These are phyloP conservation scores for Fonsecaea nubica DNA, from an alignment of 2,329 filamentous ascomycete genomes.

Conservation along the genomic window DNA sequence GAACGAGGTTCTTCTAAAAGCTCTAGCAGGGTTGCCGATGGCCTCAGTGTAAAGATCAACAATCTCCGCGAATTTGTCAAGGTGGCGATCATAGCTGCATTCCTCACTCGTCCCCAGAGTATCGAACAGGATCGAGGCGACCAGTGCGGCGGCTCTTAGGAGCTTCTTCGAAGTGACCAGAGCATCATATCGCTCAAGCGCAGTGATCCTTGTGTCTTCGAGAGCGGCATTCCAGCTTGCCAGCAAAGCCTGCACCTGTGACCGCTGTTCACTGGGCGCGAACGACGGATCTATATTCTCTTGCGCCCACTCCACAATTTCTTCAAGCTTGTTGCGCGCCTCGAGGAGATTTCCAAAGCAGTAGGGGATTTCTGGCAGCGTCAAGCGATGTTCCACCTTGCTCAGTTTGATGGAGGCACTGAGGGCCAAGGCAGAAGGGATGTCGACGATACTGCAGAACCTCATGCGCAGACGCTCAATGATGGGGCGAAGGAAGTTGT, in stretches of 20 bases:
- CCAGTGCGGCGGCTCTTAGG: constrained; percentile 35
- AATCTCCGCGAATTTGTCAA: constrained; percentile 41
- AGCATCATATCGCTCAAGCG: constrained; percentile 34
- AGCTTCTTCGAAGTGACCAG: constrained; percentile 35
- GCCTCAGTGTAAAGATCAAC: constrained; percentile 40
- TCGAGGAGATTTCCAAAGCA: constrained; percentile 36
- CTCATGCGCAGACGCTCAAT: constrained; percentile 38
- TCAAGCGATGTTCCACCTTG: constrained; percentile 20
- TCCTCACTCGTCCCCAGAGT: constrained; percentile 31
- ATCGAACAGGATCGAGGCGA: constrained; percentile 37
- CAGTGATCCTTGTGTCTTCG: constrained; percentile 27
- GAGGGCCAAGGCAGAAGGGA: constrained; percentile 36
- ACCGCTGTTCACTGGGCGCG: constrained; percentile 16
- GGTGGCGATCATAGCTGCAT: constrained; percentile 40
- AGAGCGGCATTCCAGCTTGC: constrained; percentile 34
- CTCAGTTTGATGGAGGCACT: constrained; percentile 29
- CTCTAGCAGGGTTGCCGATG: constrained; percentile 34
- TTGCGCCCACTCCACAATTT: constrained; percentile 37
- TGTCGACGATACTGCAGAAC: constrained; percentile 38
- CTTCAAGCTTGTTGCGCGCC: constrained; percentile 37
- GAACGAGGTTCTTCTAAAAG: constrained; percentile 38
- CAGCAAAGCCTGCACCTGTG: constrained; percentile 31
- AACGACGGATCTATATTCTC: constrained; percentile 29
- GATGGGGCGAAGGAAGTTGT: constrained; percentile 37
- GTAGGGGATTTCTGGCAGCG: constrained; percentile 26